Evolutionary conservation across 192 early-diverging fungal species (phyloP), one percentile per base, ranked within the genome.

Genomic region (Coemansia sp.): DNA sequence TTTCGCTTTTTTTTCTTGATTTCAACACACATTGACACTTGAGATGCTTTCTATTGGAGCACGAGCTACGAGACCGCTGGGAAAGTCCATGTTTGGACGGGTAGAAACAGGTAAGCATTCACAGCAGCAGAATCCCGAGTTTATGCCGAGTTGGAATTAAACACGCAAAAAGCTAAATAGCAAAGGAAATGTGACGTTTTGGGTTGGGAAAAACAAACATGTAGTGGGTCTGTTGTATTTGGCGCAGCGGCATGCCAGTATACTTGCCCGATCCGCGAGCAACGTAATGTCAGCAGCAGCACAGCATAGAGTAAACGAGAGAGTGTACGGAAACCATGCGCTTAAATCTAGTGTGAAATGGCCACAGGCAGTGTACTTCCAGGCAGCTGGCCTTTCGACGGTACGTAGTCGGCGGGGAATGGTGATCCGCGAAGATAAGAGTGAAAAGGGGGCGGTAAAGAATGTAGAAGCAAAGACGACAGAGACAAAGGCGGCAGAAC

Each of bases 321-420:
- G 11, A 46, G 17, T 1, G 14, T 0, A 14, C 39, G 39, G 39
- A 46, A 7, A 46, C 14, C 39, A 46, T 7, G 9, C 11, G 39
- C 39, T 46, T 17, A 46, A 17, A 46, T 46, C 9, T 2, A 46
- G 23, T 17, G 23, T 61, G 54, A 57, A 3, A 29, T 61, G 46
- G 51, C 54, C 57, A n/a, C 56, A 54, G 30, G 70, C 75, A 4
- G 57, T 77, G 57, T 64, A 56, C 52, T 77, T 77, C 31, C 77
- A 74, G 57, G 58, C 55, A 10, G 51, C 57, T 1, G 25, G 30
- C 14, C 63, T 79, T 31, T 74, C 77, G 27, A 79, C 77, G 31
- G 29, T 55, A 20, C 76, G 71, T 51, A n/a, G 30, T 10, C 55
- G 55, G 7, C 64, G 62, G 52, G 59, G 36, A 4, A 17, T 24